phyloP scores from a whole-genome alignment of 2,329 filamentous ascomycete genomes.

The Monilinia laxa region DNA sequence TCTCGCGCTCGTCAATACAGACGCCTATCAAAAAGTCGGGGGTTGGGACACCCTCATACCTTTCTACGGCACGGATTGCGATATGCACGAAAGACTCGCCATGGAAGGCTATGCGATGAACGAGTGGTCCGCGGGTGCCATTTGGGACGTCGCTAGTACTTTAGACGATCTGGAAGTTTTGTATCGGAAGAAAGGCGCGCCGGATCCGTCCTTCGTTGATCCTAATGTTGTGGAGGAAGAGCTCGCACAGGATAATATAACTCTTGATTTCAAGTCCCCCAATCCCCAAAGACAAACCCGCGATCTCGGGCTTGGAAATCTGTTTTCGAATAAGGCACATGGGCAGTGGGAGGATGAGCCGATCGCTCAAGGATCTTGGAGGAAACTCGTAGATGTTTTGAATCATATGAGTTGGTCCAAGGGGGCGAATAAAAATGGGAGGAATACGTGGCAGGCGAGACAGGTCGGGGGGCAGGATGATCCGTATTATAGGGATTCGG shows the following conservation, averaged over 20 bases:
- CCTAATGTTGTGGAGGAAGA: constrained; percentile 10
- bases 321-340: neutral
- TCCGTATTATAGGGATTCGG: constrained; percentile 52
- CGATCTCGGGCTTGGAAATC: neutral
- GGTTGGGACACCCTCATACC: constrained; percentile 58
- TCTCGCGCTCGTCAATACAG: constrained; percentile 48
- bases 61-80: constrained; percentile 57
- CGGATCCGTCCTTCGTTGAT: constrained; percentile 7
- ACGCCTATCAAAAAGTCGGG: constrained; percentile 45
- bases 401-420: constrained; percentile 33
- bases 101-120: constrained; percentile 45
- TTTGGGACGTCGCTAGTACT: constrained; percentile 48
- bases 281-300: neutral
- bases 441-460: constrained; percentile 54
- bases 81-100: constrained; percentile 50
- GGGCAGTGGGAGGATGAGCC: constrained; percentile 2
- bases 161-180: constrained; percentile 27
- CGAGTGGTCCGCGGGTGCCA: constrained; percentile 45
- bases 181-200: constrained; percentile 13
- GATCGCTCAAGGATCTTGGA: constrained; percentile 32
- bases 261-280: no score
- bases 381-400: constrained; percentile 40
- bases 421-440: constrained; percentile 36
- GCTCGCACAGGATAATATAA: neutral
- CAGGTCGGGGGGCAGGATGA: constrained; percentile 54